These are phyloP conservation scores for Suhomyces pyralidae DNA, from an alignment of 805 yeast genomes.

Conservation along the genomic window DNA sequence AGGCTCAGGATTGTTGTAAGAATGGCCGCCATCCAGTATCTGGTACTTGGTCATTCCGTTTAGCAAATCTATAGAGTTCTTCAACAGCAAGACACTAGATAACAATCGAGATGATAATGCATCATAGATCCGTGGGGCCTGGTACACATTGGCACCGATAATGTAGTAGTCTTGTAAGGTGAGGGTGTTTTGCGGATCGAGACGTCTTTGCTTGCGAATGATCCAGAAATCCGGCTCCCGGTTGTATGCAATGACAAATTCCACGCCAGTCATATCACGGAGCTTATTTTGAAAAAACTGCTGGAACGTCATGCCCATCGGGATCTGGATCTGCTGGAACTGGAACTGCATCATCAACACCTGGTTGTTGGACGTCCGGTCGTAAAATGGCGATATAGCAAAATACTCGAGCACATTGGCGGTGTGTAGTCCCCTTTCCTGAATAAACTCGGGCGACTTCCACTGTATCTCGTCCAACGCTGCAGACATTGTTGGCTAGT, in stretches of 20 bases:
- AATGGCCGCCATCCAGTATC: constrained; percentile 35
- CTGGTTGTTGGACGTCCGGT: constrained; percentile 90
- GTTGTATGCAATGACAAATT: constrained; percentile 69
- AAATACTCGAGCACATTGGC: constrained; percentile 92
- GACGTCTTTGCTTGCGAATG: constrained; percentile 74
- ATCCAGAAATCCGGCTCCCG: constrained; percentile 94
- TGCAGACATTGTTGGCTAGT: neutral
- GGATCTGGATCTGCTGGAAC: constrained; percentile 50
- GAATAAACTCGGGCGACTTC: constrained; percentile 98
- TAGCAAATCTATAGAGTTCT: constrained; percentile 31
- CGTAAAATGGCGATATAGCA: constrained; percentile 91
- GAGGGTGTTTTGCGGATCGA: constrained; percentile 47
- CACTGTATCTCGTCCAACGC: constrained; percentile 85
- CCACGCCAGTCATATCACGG: constrained; percentile 77
- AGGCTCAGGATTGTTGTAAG: constrained; percentile 15
- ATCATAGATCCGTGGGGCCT: constrained; percentile 76
- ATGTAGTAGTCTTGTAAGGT: constrained; percentile 78
- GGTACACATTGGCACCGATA: constrained; percentile 88
- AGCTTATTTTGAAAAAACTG: constrained; percentile 54
- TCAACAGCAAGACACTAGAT: constrained; percentile 34
- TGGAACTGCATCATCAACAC: constrained; percentile 94
- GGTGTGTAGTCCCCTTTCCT: constrained; percentile 78
- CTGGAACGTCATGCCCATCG: constrained; percentile 30
- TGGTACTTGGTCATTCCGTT: constrained; percentile 31
- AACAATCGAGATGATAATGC: constrained; percentile 66